Evolutionary conservation across 306 rosid genomes (phyloP).

Genomic region (Cicer yamashitae): DNA sequence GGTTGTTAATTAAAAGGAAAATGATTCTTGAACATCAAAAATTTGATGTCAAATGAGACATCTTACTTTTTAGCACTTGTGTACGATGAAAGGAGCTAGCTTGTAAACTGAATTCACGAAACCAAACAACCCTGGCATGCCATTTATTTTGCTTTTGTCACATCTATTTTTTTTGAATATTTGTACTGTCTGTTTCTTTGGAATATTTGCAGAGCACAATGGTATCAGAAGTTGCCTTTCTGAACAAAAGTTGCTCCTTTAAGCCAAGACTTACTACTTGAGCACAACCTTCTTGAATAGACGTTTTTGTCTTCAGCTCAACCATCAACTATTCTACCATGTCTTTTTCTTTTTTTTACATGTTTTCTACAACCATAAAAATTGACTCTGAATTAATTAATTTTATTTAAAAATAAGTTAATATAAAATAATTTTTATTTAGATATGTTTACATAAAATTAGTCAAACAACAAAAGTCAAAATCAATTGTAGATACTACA

Average conservation of each 20-base stretch:
- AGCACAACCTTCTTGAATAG: not conserved
- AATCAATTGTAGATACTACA: no score
- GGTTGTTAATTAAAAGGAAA: not conserved
- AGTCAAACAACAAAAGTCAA: no score
- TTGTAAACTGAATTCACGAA: not conserved
- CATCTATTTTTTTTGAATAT: not conserved
- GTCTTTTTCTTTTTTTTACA: not conserved
- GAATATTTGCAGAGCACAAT: slow-evolving; percentile 26
- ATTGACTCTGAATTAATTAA: no score
- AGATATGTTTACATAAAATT: no score
- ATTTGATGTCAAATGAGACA: not conserved
- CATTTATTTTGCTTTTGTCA: slow-evolving; percentile 9
- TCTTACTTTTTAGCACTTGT: not conserved
- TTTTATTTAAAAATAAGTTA: no score
- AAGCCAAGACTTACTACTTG: not conserved
- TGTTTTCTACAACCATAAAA: no score
- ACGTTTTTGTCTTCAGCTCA: not conserved
- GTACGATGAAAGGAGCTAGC: not conserved
- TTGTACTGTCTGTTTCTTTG: slow-evolving; percentile 9
- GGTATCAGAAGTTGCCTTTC: not conserved
- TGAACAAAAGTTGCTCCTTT: slow-evolving; percentile 3
- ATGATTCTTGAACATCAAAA: not conserved
- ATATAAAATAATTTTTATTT: no score
- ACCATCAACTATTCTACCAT: not conserved
- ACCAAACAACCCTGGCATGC: not conserved